These are phyloP conservation scores for Chlamydomonas schloesseri DNA, from an alignment of 139 green algal species.

Conservation along the genomic window DNA sequence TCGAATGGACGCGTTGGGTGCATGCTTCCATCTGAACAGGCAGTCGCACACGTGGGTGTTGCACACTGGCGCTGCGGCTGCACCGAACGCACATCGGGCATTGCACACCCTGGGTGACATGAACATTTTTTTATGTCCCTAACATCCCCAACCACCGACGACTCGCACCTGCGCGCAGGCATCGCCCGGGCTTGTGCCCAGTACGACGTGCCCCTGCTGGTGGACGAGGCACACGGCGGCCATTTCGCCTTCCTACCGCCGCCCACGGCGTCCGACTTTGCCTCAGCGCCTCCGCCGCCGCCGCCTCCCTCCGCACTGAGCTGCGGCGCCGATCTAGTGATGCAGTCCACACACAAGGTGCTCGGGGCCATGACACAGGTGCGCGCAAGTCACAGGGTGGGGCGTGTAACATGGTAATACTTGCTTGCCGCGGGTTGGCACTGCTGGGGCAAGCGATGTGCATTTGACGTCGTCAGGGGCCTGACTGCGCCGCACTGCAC, in stretches of 20 bases:
- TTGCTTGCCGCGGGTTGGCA: no score
- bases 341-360: constrained; percentile 97
- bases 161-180: background rate
- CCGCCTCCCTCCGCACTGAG: constrained; percentile 64
- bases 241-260: constrained; percentile 80
- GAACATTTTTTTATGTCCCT: no score
- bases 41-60: background rate
- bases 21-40: background rate
- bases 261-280: constrained; percentile 43
- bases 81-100: no score
- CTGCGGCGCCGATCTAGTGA: constrained; percentile 83
- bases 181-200: constrained; percentile 72
- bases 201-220: constrained; percentile 77
- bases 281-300: background rate
- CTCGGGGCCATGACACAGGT: constrained; percentile 87
- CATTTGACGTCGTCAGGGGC: no score
- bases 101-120: no score
- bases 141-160: no score
- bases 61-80: no score
- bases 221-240: constrained; percentile 94
- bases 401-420: no score
- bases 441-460: no score
- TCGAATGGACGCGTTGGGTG: no score
- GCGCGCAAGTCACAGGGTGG: background rate
- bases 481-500: background rate